Percentiles rank a stretch among this genome's conserved stretches.
Evolutionary conservation across 1,139 yeast species (phyloP).

Genomic region (Protomyces macrosporus): DNA sequence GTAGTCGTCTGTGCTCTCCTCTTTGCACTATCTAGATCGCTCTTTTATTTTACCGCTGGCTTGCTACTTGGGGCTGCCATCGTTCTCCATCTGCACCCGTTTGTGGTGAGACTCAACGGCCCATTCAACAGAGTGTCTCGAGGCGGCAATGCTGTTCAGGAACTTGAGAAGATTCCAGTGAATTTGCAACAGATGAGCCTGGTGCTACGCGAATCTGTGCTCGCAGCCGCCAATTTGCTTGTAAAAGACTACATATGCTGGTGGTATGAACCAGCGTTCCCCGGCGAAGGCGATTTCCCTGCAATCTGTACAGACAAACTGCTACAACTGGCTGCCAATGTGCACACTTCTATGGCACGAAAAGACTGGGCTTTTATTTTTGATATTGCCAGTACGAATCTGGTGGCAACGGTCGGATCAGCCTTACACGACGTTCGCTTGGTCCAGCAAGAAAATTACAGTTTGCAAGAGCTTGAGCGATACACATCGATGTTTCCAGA

Average conservation of each 20-base stretch:
- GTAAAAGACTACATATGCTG: constrained; percentile 11
- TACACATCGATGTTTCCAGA: neutral
- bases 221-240: neutral
- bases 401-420: constrained; percentile 7
- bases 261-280: constrained; percentile 17
- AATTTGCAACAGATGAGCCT: neutral
- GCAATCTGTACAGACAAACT: neutral
- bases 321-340: neutral
- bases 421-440: constrained; percentile 4
- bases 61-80: neutral
- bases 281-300: constrained; percentile 4
- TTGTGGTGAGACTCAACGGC: no score
- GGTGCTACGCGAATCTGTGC: neutral
- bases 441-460: neutral
- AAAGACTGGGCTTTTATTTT: constrained; percentile 5
- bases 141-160: no score
- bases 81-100: neutral
- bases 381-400: constrained; percentile 4
- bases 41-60: neutral
- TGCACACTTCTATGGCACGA: neutral
- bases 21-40: neutral
- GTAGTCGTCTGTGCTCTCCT: neutral
- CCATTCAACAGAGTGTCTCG: no score
- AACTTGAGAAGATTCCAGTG: no score
- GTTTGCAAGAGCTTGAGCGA: neutral